Base-by-base conservation (phyloP, 2,329 filamentous ascomycete genomes). In the Colletotrichum trifolii region DNA sequence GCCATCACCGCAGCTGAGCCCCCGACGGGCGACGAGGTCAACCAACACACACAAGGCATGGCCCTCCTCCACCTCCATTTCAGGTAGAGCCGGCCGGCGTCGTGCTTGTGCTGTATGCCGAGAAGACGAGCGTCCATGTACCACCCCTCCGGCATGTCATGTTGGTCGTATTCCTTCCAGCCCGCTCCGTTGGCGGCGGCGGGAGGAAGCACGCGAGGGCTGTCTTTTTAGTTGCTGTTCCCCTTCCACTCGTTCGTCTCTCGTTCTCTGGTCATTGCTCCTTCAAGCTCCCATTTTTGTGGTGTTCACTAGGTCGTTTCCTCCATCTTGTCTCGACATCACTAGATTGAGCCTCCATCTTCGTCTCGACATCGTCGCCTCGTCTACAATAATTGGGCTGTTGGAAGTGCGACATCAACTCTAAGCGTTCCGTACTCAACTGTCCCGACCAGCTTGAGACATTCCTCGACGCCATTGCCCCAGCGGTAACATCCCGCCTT, bases 1-100 rank as follows among this genome's bases (percentile, higher is more conserved):
- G 58, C 63, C 63, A 49, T 66, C 58, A 66, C 59, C 52, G 47
- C 39, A 62, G 63, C 63, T 66, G 58, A 63, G 58, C 63, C 34
- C 25, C 25, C 25, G 25, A 25, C 25, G 25, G 25, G 25, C 25
- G 25, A 25, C 25, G 25, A 25, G 25, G 25, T 25, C 25, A 25
- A 25, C 25, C 25, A 25, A 25, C 25, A 25, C 12, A 42, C 38
- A 8, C 33, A 46, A 9, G 12, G 48, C 54, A 48, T 15, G 38
- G 34, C 8, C 11, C n/a, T 38, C 47, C 53, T 35, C 35, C 17
- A 25, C 25, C 25, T 5, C 36, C 38, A 10, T 49, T 46, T 39
- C 36, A 40, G 25, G 25, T 25, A 25, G 4, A 25, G 25, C 25
- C 25, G 25, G 25, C 25, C 25, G 25, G 25, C 25, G 25, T 25